Percentiles rank a stretch among this genome's conserved stretches.
These are phyloP conservation scores for Starmerella bacillaris DNA, from an alignment of 805 yeast species.

Conservation along the genomic window DNA sequence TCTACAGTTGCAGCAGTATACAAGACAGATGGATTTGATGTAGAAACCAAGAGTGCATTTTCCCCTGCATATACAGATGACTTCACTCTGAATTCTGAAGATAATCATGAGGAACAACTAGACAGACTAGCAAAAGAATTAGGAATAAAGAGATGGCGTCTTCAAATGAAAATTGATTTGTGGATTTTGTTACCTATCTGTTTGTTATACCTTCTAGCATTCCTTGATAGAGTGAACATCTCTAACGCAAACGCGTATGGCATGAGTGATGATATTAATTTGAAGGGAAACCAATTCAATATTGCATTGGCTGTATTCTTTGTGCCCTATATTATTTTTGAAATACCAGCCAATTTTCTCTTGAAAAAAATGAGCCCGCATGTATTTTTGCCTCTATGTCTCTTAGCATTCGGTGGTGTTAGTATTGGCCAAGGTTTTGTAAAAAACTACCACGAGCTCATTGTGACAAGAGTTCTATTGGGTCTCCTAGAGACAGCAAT, in stretches of 20 bases:
- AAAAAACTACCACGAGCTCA: conserved; percentile 38
- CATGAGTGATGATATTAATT: conserved; percentile 34
- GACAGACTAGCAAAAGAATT: background rate
- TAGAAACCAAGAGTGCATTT: too few relatives aligned
- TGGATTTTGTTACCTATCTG: conserved; percentile 66
- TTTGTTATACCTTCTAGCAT: conserved; percentile 54
- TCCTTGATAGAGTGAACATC: conserved; percentile 66
- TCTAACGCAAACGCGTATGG: conserved; percentile 67
- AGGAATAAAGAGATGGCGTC: conserved; percentile 31
- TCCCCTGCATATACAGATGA: too few relatives aligned
- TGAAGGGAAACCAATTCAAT: conserved; percentile 44
- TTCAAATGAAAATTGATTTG: conserved; percentile 48
- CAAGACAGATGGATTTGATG: too few relatives aligned
- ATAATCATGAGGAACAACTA: background rate
- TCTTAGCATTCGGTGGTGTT: conserved; percentile 45
- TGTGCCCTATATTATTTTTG: conserved; percentile 49
- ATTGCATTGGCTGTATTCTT: conserved; percentile 52
- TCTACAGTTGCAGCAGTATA: too few relatives aligned
- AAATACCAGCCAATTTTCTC: conserved; percentile 44
- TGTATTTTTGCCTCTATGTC: conserved; percentile 41
- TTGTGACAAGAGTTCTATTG: conserved; percentile 44
- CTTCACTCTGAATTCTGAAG: too few relatives aligned
- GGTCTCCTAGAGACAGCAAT: conserved; percentile 56
- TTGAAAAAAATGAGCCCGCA: conserved; percentile 46
- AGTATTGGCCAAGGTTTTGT: conserved; percentile 52